Base-by-base conservation (phyloP, 805 yeast species). In the Candida ovalis region DNA sequence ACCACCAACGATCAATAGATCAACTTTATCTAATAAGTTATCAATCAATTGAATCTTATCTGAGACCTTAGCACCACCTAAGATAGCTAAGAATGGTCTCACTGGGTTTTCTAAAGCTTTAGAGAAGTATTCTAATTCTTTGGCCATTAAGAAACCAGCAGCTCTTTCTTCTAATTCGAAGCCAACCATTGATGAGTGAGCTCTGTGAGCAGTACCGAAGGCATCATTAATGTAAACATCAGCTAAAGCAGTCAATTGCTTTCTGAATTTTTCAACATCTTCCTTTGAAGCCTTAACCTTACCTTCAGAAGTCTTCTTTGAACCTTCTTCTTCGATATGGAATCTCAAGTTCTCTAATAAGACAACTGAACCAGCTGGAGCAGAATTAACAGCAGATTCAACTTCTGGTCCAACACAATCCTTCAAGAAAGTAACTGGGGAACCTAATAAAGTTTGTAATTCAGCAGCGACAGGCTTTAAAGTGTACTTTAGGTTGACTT, bases 121-220 rank as follows among this genome's bases (percentile, higher is more conserved):
- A 64, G 97, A 96, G 71, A 94, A 94, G 84, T 87, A 94, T 69
- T 84, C 84, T 72, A 94, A 85, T 78, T 94, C 99, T 82, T 94
- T 94, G 70, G 91, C 85, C 88, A 94, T 86, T 66, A 94, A 78
- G 96, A 92, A 95, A 73, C 99, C 99, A 58, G 97, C 86, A 64
- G 98, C 99, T 76, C 94, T 87, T 77, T 89, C 91, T 56, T 95
- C 91, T 64, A 89, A 81, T 62, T 92, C 91, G 63, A 94, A 80
- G 68, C 99, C 99, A 65, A 94, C 99, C 91, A 94, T 92, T 43
- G 99, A 94, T 47, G 97, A 90, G 80, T 94, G 99, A 56, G 99
- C 99, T 81, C 99, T 89, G 86, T 94, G 99, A 49, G 98, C 97
- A 56, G 99, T 94, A 72, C 99, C 99, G 67, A 94, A 94, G 50